These are phyloP conservation scores for Camellia sinensis DNA, from an alignment of 148 eudicot genomes.

Conservation along the genomic window DNA sequence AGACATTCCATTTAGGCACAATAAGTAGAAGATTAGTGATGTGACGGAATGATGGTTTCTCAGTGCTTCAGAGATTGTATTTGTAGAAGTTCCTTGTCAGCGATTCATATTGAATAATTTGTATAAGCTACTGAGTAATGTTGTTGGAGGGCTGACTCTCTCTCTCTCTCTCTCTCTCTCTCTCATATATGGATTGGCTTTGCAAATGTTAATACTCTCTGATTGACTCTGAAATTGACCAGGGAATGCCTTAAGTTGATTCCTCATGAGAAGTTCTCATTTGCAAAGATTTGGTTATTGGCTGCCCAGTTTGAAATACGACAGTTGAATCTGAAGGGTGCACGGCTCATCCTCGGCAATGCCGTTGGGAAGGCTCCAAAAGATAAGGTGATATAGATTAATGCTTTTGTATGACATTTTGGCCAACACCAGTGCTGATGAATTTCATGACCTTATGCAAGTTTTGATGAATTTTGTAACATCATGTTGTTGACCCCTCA, in stretches of 20 bases:
- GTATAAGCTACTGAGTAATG: not conserved
- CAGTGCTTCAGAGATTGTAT: not conserved
- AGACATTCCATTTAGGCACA: not conserved
- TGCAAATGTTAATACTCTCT: constrained; percentile 5
- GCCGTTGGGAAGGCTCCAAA: constrained; percentile 97
- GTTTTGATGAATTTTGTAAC: not conserved
- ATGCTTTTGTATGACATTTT: not conserved
- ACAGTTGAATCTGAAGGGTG: constrained; percentile 71
- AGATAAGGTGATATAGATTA: constrained; percentile 56
- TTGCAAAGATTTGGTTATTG: constrained; percentile 91
- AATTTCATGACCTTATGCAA: not conserved
- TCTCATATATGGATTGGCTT: not conserved
- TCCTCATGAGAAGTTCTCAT: constrained; percentile 76
- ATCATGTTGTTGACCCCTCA: not conserved
- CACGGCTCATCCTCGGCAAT: constrained; percentile 73
- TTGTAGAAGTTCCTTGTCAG: not conserved
- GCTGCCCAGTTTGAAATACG: constrained; percentile 93
- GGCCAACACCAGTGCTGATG: not conserved
- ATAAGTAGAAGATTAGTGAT: not conserved
- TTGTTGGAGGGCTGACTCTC: not conserved
- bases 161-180: not conserved
- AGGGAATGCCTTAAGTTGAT: constrained; percentile 59
- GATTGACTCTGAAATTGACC: constrained; percentile 14
- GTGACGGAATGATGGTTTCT: not conserved
- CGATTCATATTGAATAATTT: not conserved